Conservation (phyloP, 2,329 filamentous ascomycete genomes). For the Tolypocladium tundrense region DNA sequence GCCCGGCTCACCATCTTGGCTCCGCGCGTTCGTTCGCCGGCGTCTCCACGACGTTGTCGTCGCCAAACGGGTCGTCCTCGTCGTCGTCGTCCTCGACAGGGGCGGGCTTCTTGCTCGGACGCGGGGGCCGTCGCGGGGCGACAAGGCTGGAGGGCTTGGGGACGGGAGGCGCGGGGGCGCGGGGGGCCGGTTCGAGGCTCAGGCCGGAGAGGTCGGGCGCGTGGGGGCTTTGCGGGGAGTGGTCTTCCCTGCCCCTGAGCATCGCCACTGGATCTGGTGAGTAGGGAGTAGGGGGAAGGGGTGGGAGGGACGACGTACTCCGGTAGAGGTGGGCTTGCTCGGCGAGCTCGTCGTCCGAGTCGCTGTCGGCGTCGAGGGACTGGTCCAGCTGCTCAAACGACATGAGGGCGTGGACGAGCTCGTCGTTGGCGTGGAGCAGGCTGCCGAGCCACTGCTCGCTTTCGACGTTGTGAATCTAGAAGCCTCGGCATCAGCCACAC, state of each 20-base stretch:
- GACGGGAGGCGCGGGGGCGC: conserved; percentile 31
- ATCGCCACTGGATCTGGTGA: conserved; percentile 32
- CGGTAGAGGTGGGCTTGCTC: conserved; percentile 57
- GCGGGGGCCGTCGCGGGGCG: neutral
- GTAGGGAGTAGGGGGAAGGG: conserved; percentile 4
- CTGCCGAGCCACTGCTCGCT: conserved; percentile 86
- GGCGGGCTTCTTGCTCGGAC: neutral
- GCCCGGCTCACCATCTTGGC: conserved; percentile 17
- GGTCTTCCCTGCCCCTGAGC: conserved; percentile 38
- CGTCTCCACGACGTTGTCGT: conserved; percentile 57
- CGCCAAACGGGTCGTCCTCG: conserved; percentile 71
- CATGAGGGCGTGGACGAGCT: conserved; percentile 88
- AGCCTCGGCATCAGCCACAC: neutral
- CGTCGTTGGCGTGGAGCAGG: conserved; percentile 87
- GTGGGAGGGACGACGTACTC: conserved; percentile 31
- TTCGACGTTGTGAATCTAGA: conserved; percentile 76
- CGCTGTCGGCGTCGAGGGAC: conserved; percentile 66
- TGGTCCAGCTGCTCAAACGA: conserved; percentile 89
- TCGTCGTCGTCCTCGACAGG: conserved; percentile 44
- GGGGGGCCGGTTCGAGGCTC: conserved; percentile 27
- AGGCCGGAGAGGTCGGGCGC: conserved; percentile 35
- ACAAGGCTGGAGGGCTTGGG: conserved; percentile 2
- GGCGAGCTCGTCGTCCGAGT: conserved; percentile 58
- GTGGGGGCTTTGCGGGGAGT: conserved; percentile 28
- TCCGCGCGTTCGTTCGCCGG: conserved; percentile 18